Percentiles rank a stretch among this genome's conserved stretches.
Evolutionary conservation across 306 rosid genomes (phyloP).

Genomic region (Luffa aegyptiaca): DNA sequence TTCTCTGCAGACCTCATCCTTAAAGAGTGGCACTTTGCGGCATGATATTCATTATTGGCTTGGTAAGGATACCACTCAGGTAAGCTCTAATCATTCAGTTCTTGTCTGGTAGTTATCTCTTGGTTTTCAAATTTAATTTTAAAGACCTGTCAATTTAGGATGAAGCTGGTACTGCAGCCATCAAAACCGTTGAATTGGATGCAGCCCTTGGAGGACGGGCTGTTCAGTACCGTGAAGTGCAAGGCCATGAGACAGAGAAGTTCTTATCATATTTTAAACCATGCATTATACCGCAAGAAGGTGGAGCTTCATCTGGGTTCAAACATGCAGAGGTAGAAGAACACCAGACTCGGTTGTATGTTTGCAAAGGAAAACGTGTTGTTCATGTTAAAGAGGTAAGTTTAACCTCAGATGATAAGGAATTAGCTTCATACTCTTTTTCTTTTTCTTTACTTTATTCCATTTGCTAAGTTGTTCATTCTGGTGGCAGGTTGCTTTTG

Average conservation of each 20-base stretch:
- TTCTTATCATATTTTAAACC: conserved; percentile 87
- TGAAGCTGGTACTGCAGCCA: conserved; percentile 94
- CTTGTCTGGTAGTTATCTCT: conserved; percentile 1
- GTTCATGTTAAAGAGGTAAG: conserved; percentile 94
- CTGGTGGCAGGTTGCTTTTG: conserved; percentile 62
- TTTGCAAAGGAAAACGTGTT: conserved; percentile 88
- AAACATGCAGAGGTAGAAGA: conserved; percentile 81
- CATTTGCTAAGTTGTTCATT: conserved; percentile 15
- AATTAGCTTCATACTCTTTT: background rate
- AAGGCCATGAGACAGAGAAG: conserved; percentile 87
- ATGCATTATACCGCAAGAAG: conserved; percentile 90
- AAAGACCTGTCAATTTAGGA: conserved; percentile 46
- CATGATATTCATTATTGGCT: conserved; percentile 97
- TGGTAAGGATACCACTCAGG: conserved; percentile 89
- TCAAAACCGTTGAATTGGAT: conserved; percentile 91
- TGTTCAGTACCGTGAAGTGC: conserved; percentile 92
- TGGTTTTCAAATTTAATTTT: conserved; percentile 12
- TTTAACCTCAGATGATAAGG: background rate
- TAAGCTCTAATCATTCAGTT: conserved; percentile 15
- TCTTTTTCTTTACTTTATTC: background rate
- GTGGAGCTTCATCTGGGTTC: conserved; percentile 88
- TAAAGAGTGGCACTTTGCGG: conserved; percentile 82
- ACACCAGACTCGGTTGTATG: conserved; percentile 53
- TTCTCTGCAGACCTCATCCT: conserved; percentile 54
- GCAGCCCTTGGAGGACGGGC: conserved; percentile 98